A percentile compares a stretch with the other conserved stretches of the same genome.
Evolutionary conservation across 768 basidiomycete species (phyloP).

Genomic region (Xerocomellus amylosporus): DNA sequence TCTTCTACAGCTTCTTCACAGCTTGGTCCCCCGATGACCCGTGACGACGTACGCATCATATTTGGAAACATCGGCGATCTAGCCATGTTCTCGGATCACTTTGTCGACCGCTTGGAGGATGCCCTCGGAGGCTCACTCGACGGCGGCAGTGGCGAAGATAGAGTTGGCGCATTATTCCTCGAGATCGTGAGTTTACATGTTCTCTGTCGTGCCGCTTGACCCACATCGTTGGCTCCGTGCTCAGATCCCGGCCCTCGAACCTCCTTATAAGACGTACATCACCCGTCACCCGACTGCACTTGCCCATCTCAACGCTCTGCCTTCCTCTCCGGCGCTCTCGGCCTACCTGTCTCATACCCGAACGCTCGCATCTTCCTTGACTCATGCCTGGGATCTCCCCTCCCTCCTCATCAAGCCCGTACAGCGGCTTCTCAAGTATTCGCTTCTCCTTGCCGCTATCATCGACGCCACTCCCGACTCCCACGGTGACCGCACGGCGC

Average conservation of each 20-base stretch:
- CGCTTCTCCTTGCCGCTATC: slow-evolving; percentile 76
- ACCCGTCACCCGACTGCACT: slow-evolving; percentile 75
- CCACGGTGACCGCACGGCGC: slow-evolving; percentile 56
- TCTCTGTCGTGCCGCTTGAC: neutral
- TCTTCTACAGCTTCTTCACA: slow-evolving; percentile 49
- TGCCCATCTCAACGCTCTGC: slow-evolving; percentile 55
- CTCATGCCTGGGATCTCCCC: slow-evolving; percentile 89
- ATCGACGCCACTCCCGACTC: slow-evolving; percentile 68
- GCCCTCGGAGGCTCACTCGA: slow-evolving; percentile 64
- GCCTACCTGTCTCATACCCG: slow-evolving; percentile 68
- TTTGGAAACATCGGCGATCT: slow-evolving; percentile 78
- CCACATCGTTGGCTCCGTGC: neutral
- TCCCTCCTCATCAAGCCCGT: slow-evolving; percentile 97
- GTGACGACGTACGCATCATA: slow-evolving; percentile 65
- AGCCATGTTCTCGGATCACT: slow-evolving; percentile 65
- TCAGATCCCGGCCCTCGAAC: slow-evolving; percentile 68
- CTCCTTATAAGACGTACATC: slow-evolving; percentile 76
- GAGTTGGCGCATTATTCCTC: slow-evolving; percentile 67
- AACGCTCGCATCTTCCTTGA: slow-evolving; percentile 62
- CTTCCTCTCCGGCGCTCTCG: slow-evolving; percentile 44
- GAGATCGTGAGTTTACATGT: slow-evolving; percentile 51
- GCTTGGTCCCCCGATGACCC: slow-evolving; percentile 62
- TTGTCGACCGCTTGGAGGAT: slow-evolving; percentile 61
- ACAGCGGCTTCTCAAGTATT: slow-evolving; percentile 92
- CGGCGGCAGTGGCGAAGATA: slow-evolving; percentile 65